A percentile compares a stretch with the other conserved stretches of the same genome.
Evolutionary conservation across 257 asterid species (phyloP).

Genomic region (Solanum tarijense): DNA sequence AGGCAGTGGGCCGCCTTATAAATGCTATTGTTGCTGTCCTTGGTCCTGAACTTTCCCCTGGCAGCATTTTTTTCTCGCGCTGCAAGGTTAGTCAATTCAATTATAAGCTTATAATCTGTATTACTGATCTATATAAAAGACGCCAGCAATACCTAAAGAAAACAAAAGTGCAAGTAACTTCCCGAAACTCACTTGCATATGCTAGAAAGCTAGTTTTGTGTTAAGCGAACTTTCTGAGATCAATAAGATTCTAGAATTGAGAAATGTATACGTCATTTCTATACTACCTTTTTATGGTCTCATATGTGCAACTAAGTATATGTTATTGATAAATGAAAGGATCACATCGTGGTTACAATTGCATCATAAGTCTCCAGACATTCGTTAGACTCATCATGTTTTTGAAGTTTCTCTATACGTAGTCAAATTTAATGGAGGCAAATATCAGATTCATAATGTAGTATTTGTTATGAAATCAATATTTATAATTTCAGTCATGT

Average conservation of each 20-base stretch:
- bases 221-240: not conserved
- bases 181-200: not conserved
- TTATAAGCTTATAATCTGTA: slow-evolving; percentile 10
- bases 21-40: slow-evolving; percentile 96
- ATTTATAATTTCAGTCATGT: not conserved
- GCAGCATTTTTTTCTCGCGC: slow-evolving; percentile 93
- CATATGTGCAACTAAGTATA: not conserved
- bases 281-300: not conserved
- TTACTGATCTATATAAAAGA: not conserved
- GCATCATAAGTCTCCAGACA: not conserved
- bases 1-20: slow-evolving; percentile 87
- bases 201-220: not conserved
- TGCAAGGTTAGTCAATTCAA: slow-evolving; percentile 62
- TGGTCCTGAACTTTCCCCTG: slow-evolving; percentile 98
- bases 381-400: not conserved
- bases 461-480: not conserved
- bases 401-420: not conserved
- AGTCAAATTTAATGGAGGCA: not conserved
- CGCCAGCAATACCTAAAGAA: not conserved
- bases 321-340: not conserved
- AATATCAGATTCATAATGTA: not conserved
- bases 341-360: not conserved
- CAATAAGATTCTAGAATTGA: not conserved
- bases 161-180: not conserved
- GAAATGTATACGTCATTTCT: not conserved